Percentiles rank a stretch among this genome's conserved stretches.
Conservation (phyloP, 1,284 basidiomycete genomes). For the Trametes versicolor region DNA sequence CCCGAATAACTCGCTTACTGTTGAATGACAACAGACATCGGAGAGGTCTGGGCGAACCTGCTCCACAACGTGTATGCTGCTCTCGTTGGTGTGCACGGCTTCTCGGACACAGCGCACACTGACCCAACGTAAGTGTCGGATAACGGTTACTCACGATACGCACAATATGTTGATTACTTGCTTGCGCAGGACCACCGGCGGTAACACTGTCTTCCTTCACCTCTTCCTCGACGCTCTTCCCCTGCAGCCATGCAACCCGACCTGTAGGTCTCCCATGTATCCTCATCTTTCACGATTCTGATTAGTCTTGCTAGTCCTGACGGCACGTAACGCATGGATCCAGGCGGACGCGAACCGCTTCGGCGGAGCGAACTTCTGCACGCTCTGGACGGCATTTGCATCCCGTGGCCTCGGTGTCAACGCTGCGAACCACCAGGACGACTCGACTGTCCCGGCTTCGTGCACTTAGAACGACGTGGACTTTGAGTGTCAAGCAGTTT, state of each 20-base stretch:
- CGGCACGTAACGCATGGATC: slow-evolving; percentile 60
- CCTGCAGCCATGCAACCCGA: slow-evolving; percentile 63
- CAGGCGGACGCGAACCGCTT: slow-evolving; percentile 56
- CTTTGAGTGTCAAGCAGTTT: neutral
- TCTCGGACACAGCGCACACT: slow-evolving; percentile 48
- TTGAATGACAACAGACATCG: slow-evolving; percentile 46
- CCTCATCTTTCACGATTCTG: neutral
- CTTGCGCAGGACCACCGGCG: slow-evolving; percentile 44
- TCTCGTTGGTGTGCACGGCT: slow-evolving; percentile 56
- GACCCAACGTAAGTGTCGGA: slow-evolving; percentile 37
- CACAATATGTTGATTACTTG: neutral
- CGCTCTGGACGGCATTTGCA: slow-evolving; percentile 50
- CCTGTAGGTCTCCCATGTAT: slow-evolving; percentile 34
- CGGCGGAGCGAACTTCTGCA: slow-evolving; percentile 47
- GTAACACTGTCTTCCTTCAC: slow-evolving; percentile 59
- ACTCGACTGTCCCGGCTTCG: slow-evolving; percentile 48
- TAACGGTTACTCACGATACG: neutral
- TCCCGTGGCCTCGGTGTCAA: slow-evolving; percentile 47
- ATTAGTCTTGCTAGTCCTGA: slow-evolving; percentile 31
- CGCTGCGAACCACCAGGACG: slow-evolving; percentile 48
- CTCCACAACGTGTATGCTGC: slow-evolving; percentile 61
- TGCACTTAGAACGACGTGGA: slow-evolving; percentile 42
- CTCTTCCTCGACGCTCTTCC: slow-evolving; percentile 59
- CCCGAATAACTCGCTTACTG: neutral
- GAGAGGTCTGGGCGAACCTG: slow-evolving; percentile 63